Evolutionary conservation across 768 basidiomycete species (phyloP), one percentile per base, ranked within the genome.

Genomic region (Leucocoprinus sp.): DNA sequence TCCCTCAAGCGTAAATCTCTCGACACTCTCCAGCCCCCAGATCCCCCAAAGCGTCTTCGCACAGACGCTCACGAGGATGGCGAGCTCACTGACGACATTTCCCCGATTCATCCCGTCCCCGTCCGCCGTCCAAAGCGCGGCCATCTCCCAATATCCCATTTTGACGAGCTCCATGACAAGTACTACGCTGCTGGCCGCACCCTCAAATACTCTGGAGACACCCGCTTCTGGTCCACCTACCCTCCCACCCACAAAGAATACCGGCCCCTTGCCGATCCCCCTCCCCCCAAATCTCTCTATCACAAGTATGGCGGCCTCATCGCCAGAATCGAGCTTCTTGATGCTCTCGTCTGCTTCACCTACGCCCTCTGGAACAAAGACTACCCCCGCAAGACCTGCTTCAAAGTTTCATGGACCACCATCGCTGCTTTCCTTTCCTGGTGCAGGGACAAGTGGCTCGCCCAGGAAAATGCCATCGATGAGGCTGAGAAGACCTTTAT

Each of bases 301-400:
- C 81, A 87, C 60, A 83, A 81, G 58, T 72, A 78, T 52, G 85
- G 83, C 15, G 78, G 79, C 17, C 64, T 86, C 52, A 82, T 90
- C 56, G 83, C 84, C 22, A 75, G 84, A 19, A 71, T 90, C 15
- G 88, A 90, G 59, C 79, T 86, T 37, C 64, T 88, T 31, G 87
- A 92, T 61, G 83, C 88, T 34, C 73, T 91, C 46, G 68, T 91
- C 34, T 84, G 83, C 64, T 92, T 91, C 64, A 78, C 84, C 3
- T 93, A 88, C 58, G 75, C 84, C 4, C 71, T 87, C 53, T 93
- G 88, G 89, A 79, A 76, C 61, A 80, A 74, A 55, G 86, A 88
- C 50, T 77, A 79, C 55, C 61, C 67, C 52, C 68, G 70, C 48
- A 70, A 71, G 47, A 55, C 62, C 5, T 86, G 84, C 60, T 70